Conservation (phyloP, 2,329 filamentous ascomycete genomes). For the Pseudogymnoascus sp. region DNA sequence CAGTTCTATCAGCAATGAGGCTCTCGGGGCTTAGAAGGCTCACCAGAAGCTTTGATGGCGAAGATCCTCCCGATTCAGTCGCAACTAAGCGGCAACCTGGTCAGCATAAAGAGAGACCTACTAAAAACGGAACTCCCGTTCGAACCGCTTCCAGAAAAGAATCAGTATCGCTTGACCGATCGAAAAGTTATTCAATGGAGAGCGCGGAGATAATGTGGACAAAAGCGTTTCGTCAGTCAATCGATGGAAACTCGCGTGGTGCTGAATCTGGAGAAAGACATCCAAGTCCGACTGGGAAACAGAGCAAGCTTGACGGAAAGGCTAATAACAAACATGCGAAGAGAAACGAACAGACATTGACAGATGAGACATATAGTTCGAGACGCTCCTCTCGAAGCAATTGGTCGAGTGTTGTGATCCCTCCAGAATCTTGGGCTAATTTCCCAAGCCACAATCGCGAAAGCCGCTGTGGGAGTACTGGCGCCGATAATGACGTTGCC, state of each 20-base stretch:
- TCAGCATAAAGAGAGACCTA: neutral
- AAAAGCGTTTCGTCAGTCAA: neutral
- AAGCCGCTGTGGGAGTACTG: slow-evolving; percentile 20
- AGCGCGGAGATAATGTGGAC: neutral
- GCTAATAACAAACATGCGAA: neutral
- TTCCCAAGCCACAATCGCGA: slow-evolving; percentile 23
- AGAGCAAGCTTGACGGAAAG: neutral
- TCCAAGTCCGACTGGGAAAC: neutral
- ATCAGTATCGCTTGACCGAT: neutral
- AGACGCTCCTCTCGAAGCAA: neutral
- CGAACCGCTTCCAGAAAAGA: neutral
- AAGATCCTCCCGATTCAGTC: neutral
- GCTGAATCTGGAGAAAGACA: neutral
- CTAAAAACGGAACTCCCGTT: neutral
- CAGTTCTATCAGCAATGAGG: neutral
- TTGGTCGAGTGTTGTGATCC: slow-evolving; percentile 12
- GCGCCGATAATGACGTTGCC: slow-evolving; percentile 16
- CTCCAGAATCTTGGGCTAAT: slow-evolving; percentile 24
- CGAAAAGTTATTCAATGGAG: neutral
- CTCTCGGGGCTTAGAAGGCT: neutral
- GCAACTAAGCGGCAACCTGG: neutral
- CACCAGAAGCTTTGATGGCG: neutral
- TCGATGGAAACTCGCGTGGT: neutral
- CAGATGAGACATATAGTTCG: neutral
- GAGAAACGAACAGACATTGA: neutral